phyloP scores from a whole-genome alignment of 805 yeast species.

The Debaryomyces tyrocola region DNA sequence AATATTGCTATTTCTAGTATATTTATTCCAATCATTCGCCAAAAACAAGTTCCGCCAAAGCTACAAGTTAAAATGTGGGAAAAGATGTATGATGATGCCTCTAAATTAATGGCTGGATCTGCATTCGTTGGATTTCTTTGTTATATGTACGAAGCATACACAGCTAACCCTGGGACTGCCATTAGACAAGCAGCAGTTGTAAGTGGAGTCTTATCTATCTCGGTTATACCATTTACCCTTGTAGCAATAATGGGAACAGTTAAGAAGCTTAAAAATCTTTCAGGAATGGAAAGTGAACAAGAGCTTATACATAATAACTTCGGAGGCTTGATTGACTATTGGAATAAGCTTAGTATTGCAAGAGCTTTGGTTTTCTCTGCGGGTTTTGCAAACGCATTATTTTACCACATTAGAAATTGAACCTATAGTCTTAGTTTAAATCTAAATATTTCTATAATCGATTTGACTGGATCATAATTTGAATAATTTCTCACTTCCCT shows the following conservation, averaged over 20 bases:
- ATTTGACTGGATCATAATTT: too few species aligned
- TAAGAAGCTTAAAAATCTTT: neutral
- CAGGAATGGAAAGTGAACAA: neutral
- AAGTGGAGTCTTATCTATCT: neutral
- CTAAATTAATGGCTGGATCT: conserved; percentile 1
- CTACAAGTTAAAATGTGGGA: neutral
- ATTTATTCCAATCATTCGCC: conserved; percentile 2
- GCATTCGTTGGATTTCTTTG: neutral
- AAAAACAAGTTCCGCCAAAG: neutral
- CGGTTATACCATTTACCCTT: conserved; percentile 2
- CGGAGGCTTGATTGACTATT: neutral
- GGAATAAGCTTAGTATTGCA: conserved; percentile 2
- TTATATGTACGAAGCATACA: neutral
- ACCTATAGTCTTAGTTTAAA: neutral
- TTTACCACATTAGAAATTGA: neutral
- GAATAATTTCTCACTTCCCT: too few species aligned
- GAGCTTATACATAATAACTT: neutral
- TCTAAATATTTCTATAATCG: too few species aligned
- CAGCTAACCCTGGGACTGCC: neutral
- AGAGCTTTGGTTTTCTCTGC: neutral
- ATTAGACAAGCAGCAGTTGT: neutral
- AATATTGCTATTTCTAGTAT: conserved; percentile 3
- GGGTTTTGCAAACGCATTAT: neutral
- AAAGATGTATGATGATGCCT: neutral
- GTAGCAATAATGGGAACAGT: neutral